Evolutionary conservation across 495 filamentous ascomycete genomes (phyloP), one percentile per base, ranked within the genome.

Genomic region (Margaritispora aquatica): DNA sequence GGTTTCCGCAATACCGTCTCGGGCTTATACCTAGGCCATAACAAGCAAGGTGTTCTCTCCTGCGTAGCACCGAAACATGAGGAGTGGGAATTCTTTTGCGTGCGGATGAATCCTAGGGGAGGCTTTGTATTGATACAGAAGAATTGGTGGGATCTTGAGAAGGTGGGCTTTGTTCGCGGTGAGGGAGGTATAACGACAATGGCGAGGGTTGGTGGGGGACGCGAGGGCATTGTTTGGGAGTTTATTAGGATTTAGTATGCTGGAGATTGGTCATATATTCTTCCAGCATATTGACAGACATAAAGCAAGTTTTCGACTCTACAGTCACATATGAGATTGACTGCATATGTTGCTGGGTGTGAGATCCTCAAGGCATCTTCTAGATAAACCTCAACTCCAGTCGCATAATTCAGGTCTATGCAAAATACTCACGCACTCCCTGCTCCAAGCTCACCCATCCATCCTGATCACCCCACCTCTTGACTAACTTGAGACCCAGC

Each of bases 101-200:
- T 61, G 13, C 64, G 62, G 50, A 36, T 46, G 44, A 66, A 21
- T 60, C 60, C 66, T 20, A 59, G 67, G 27, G 69, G 68, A 54
- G 69, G 68, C 7, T 70, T 59, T 66, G 57, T 72, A 22, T 60
- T 72, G 60, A 62, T 69, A 5, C 66, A 69, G 69, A 63, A 55
- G 55, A 61, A 70, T 60, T 64, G 21, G 2, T 65, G 59, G 51
- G 62, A 58, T 46, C 65, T 70, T 54, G 63, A 65, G 67, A 55
- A 58, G 19, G 66, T 70, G 31, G 68, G 68, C 17, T 57, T 57
- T 13, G 41, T n/a, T 29, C 44, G 19, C 3, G 29, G 29, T 34
- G 67, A 70, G 64, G 26, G 52, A 38, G 67, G 65, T 11, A 56
- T 51, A 29, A 57, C 63, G 64, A 67, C 58, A 41, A 23, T 69